Evolutionary conservation across 495 filamentous ascomycete species (phyloP).

Genomic region (Tuber umbilicatum): DNA sequence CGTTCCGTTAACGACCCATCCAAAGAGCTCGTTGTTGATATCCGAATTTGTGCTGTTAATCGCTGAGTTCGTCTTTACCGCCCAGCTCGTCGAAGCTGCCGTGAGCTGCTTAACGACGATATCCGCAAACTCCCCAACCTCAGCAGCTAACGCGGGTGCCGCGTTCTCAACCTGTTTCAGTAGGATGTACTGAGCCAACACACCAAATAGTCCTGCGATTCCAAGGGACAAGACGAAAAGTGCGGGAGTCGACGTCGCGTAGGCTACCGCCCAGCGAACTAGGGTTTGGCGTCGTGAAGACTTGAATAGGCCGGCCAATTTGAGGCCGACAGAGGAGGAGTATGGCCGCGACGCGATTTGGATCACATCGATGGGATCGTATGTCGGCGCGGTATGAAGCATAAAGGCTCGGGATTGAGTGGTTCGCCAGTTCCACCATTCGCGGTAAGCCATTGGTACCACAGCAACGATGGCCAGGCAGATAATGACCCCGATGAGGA

Average conservation of each 20-base stretch:
- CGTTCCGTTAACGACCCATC: conserved; percentile 81
- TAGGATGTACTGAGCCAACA: conserved; percentile 76
- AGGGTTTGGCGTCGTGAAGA: conserved; percentile 62
- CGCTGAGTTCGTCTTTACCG: conserved; percentile 64
- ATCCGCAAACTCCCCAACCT: conserved; percentile 76
- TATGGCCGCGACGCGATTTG: conserved; percentile 78
- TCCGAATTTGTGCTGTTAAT: conserved; percentile 60
- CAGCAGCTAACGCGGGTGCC: conserved; percentile 63
- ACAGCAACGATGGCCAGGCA: conserved; percentile 65
- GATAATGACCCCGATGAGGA: conserved; percentile 65
- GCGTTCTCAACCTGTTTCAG: conserved; percentile 65
- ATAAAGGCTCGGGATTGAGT: conserved; percentile 63
- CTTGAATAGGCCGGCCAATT: conserved; percentile 61
- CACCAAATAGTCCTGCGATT: conserved; percentile 74
- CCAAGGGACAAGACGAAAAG: conserved; percentile 82
- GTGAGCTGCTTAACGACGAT: conserved; percentile 67
- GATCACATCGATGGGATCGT: conserved; percentile 79
- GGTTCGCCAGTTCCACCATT: conserved; percentile 69
- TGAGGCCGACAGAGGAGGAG: conserved; percentile 64
- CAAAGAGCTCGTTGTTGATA: conserved; percentile 77
- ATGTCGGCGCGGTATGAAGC: conserved; percentile 46
- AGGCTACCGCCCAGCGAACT: conserved; percentile 77
- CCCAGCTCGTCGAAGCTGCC: conserved; percentile 70
- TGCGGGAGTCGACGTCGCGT: conserved; percentile 75
- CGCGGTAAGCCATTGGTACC: conserved; percentile 68